Evolutionary conservation across 1,284 basidiomycete species (phyloP).

Genomic region (Malassezia furfur): DNA sequence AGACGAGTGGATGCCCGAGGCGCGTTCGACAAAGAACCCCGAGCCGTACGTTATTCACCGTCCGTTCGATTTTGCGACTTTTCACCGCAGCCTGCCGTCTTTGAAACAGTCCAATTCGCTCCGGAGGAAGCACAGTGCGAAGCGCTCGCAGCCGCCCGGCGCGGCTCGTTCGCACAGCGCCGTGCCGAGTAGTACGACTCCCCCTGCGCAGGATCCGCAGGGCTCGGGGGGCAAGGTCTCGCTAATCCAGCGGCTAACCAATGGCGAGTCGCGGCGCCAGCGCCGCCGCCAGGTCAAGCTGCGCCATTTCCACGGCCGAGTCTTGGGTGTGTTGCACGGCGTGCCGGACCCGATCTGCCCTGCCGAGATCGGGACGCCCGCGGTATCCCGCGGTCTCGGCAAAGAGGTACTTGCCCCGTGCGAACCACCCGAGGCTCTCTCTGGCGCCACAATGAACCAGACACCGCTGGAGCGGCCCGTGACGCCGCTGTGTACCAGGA

Average conservation of each 20-base stretch:
- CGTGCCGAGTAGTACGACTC: too few species aligned
- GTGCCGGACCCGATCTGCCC: neutral
- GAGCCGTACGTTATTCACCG: constrained; percentile 1
- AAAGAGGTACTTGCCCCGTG: neutral
- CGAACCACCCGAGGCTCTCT: neutral
- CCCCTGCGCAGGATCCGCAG: neutral
- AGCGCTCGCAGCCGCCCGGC: neutral
- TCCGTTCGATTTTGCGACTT: constrained; percentile 4
- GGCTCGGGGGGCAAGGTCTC: neutral
- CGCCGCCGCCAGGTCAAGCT: neutral
- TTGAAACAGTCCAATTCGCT: neutral
- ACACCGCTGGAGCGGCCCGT: neutral
- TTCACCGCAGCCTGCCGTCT: neutral
- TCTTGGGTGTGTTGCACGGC: neutral
- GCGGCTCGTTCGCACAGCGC: too few species aligned
- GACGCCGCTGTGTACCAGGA: constrained; percentile 10
- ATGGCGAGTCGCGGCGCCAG: neutral
- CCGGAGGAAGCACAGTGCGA: neutral
- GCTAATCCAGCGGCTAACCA: neutral
- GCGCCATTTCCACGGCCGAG: neutral
- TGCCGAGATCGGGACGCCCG: neutral
- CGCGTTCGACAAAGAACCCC: neutral
- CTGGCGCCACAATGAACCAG: neutral
- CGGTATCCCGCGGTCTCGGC: neutral
- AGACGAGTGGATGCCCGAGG: neutral